A percentile compares a stretch with the other conserved stretches of the same genome.
These are phyloP conservation scores for Andrographis paniculata DNA, from an alignment of 305 asterid genomes.

Conservation along the genomic window DNA sequence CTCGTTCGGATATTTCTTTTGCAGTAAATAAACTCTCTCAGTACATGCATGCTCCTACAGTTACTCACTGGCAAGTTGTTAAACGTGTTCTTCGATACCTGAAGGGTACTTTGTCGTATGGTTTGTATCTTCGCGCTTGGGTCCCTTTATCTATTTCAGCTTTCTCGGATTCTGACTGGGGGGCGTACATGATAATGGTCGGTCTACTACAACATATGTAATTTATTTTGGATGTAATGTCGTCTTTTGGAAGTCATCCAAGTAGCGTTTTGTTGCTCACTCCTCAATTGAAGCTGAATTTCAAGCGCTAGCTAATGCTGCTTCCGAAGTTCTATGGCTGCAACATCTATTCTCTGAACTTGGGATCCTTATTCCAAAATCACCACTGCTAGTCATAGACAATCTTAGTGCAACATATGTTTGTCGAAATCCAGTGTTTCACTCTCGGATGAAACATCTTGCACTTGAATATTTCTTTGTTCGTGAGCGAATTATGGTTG, in stretches of 20 bases:
- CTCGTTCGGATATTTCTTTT: constrained; percentile 1
- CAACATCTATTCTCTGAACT: background rate
- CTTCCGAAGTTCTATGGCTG: background rate
- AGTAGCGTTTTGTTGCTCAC: background rate
- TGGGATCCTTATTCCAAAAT: background rate
- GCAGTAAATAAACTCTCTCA: background rate
- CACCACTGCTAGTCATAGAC: background rate
- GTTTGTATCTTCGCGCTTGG: background rate
- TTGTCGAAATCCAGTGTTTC: background rate
- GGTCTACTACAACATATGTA: background rate
- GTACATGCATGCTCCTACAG: background rate
- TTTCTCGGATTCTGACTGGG: constrained; percentile 1
- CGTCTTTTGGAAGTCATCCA: background rate
- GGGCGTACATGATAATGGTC: background rate
- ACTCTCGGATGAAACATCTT: constrained; percentile 7
- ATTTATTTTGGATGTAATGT: background rate
- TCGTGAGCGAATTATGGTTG: background rate
- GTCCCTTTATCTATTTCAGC: background rate
- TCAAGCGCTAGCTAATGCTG: background rate
- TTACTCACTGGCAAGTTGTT: background rate
- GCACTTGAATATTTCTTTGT: background rate
- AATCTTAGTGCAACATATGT: background rate
- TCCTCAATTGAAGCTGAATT: background rate
- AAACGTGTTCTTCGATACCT: background rate
- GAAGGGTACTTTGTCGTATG: background rate